Evolutionary conservation across 495 filamentous ascomycete genomes (phyloP), one percentile per base, ranked within the genome.

Genomic region (Penicillium parvum): DNA sequence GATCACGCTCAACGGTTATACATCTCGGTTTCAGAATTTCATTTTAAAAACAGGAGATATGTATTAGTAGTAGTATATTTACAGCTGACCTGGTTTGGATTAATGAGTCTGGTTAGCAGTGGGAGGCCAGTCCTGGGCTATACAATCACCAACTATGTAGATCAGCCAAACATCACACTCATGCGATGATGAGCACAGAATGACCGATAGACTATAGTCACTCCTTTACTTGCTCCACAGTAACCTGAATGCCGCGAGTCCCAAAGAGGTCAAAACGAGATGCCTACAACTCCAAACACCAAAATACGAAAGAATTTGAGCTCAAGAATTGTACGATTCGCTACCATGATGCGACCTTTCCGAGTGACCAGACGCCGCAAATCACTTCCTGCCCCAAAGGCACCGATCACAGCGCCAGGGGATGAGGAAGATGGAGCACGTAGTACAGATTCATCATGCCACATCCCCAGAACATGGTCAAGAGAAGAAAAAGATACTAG

Each of bases 291-390:
- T 29, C 11, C n/a, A 2, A 7, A 28, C 12, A 11, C 19, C 3
- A 6, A 16, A 23, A 10, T 19, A 10, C 23, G 2, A 5, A 29
- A 39, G n/a, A 1, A 34, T 25, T 14, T 30, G 7, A 30, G 29
- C 44, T 48, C 36, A 36, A 45, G 35, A 50, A 39, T 38, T 50
- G 47, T 54, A 50, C 51, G 38, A 54, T 54, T 55, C 39, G 40
- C 52, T 51, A 55, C 51, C 47, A 37, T 35, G 33, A 47, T 55
- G 51, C 51, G 42, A 55, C 40, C 32, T 38, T 34, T 40, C 42
- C 47, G 19, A 23, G 26, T 48, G n/a, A n/a, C 49, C 42, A 36
- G 52, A 50, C 52, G 47, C 47, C 52, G 36, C 22, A 47, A 32
- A 49, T 53, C 42, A 40, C 47, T 32, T 39, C 36, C 47, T 33